Evolutionary conservation across 2,329 filamentous ascomycete genomes (phyloP).

Genomic region (Scolecobasidium constrictum): DNA sequence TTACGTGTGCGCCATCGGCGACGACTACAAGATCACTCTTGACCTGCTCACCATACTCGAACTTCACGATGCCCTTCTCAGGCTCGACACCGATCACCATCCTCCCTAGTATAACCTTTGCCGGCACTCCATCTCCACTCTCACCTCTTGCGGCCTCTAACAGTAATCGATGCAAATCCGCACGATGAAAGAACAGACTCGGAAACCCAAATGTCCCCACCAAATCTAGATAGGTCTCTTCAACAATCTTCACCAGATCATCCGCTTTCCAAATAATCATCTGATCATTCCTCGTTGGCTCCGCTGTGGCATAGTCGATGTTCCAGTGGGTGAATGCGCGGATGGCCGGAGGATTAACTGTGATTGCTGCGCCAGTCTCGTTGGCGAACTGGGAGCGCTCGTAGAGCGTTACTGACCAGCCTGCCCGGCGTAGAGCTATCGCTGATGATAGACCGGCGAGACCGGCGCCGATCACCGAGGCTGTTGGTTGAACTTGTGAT

Average conservation of each 20-base stretch:
- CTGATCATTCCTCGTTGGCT: slow-evolving; percentile 8
- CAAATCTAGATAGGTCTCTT: neutral
- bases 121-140: neutral
- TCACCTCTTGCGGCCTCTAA: neutral
- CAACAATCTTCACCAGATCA: neutral
- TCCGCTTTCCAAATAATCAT: neutral
- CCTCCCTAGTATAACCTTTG: neutral
- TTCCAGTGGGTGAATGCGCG: slow-evolving; percentile 23
- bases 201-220: neutral
- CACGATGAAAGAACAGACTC: neutral
- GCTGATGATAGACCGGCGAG: slow-evolving; percentile 19
- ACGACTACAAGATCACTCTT: slow-evolving; percentile 1
- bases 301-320: slow-evolving; percentile 15
- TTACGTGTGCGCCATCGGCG: slow-evolving; percentile 2
- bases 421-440: slow-evolving; percentile 17
- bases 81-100: neutral
- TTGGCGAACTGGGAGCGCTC: slow-evolving; percentile 10
- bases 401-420: slow-evolving; percentile 17
- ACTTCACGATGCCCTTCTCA: neutral
- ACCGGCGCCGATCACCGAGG: slow-evolving; percentile 20
- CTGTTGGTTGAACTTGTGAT: slow-evolving; percentile 9
- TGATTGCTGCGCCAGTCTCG: slow-evolving; percentile 28
- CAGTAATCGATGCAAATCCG: neutral
- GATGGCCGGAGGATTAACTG: slow-evolving; percentile 27
- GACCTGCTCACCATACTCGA: neutral